Evolutionary conservation across 805 yeast species (phyloP).

Genomic region (Hanseniaspora mollemarum): DNA sequence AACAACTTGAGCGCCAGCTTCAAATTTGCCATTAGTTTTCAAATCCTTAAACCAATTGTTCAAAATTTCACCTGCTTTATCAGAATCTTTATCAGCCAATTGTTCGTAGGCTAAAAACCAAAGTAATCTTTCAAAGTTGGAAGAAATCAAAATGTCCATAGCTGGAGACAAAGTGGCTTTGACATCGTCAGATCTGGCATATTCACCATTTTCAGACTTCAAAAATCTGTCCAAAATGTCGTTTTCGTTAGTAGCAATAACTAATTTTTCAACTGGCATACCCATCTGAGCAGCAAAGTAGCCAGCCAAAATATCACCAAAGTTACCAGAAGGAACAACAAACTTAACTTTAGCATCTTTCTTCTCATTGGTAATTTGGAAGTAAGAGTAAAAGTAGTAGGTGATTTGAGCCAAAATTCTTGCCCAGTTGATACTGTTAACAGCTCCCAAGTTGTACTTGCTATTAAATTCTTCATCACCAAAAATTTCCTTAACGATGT

Average conservation of each 20-base stretch:
- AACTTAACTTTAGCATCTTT: conserved; percentile 48
- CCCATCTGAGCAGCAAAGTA: conserved; percentile 94
- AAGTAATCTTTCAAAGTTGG: conserved; percentile 89
- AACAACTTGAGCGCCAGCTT: conserved; percentile 54
- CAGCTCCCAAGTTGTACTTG: conserved; percentile 91
- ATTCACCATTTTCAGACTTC: conserved; percentile 54
- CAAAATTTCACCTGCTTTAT: conserved; percentile 62
- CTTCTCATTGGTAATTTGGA: conserved; percentile 44
- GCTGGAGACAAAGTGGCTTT: conserved; percentile 93
- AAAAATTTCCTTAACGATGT: conserved; percentile 83
- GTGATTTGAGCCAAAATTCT: conserved; percentile 96
- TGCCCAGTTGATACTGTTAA: conserved; percentile 98
- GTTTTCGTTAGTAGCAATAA: conserved; percentile 92
- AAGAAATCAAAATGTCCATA: conserved; percentile 92
- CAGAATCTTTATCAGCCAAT: conserved; percentile 33
- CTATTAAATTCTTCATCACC: conserved; percentile 80
- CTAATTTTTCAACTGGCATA: conserved; percentile 70
- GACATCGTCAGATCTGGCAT: conserved; percentile 64
- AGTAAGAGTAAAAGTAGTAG: conserved; percentile 86
- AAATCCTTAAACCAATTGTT: conserved; percentile 68
- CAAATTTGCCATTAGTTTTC: conserved; percentile 63
- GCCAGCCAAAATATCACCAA: conserved; percentile 96
- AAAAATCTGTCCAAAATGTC: conserved; percentile 90
- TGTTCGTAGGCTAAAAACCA: conserved; percentile 85
- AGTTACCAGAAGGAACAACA: conserved; percentile 96